Percentiles rank a stretch among this genome's conserved stretches.
Conservation (phyloP, 371 early-diverging fungal genomes). For the Syncephalastrum monosporum region DNA sequence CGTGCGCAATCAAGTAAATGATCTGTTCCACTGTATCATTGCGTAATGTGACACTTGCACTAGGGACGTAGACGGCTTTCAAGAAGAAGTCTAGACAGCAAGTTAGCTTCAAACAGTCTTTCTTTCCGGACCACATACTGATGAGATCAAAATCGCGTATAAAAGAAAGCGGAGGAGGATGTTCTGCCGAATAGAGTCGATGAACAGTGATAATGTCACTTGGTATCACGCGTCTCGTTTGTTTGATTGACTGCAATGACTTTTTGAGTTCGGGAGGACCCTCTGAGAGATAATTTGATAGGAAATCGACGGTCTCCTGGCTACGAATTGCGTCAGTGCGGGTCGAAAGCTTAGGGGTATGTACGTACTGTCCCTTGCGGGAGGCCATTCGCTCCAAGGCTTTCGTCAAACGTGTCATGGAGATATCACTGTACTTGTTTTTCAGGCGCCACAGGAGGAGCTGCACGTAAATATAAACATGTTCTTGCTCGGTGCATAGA, state of each 20-base stretch:
- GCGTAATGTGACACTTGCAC: slow-evolving; percentile 36
- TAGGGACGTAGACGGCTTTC: slow-evolving; percentile 48
- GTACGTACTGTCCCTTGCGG: slow-evolving; percentile 35
- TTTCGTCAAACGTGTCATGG: slow-evolving; percentile 56
- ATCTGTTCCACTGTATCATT: slow-evolving; percentile 59
- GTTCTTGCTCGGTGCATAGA: slow-evolving; percentile 64
- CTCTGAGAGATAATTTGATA: background rate
- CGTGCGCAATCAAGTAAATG: slow-evolving; percentile 61
- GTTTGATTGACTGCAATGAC: slow-evolving; percentile 26
- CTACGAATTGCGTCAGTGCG: background rate
- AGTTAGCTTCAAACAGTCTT: background rate
- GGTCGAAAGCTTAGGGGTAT: background rate
- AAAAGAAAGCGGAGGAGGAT: slow-evolving; percentile 48
- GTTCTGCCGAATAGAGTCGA: slow-evolving; percentile 31
- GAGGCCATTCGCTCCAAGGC: slow-evolving; percentile 59
- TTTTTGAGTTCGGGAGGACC: background rate
- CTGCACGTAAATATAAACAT: slow-evolving; percentile 67
- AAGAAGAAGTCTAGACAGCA: slow-evolving; percentile 41
- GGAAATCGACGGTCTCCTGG: background rate
- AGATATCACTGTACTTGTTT: slow-evolving; percentile 48
- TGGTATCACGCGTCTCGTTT: slow-evolving; percentile 28
- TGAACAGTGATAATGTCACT: slow-evolving; percentile 34
- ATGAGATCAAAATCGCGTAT: slow-evolving; percentile 63
- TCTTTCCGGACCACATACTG: slow-evolving; percentile 22
- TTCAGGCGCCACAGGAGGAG: slow-evolving; percentile 51